Evolutionary conservation across 352 stramenopile species (phyloP), one percentile per base, ranked within the genome.

Genomic region (Phytophthora idaei): DNA sequence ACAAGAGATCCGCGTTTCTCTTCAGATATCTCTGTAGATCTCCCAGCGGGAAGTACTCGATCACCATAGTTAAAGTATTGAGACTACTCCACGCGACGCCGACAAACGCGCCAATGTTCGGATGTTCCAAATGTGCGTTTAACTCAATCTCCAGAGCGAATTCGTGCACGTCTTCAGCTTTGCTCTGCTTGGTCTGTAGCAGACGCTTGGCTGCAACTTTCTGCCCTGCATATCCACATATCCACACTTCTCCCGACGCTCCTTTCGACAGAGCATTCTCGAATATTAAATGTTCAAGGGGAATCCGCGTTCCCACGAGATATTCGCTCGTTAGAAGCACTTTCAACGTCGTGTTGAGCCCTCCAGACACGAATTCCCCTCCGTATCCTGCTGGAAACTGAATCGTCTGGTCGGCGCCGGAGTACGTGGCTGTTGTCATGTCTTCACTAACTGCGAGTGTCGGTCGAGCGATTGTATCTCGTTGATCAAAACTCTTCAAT

Each of bases 11-110:
- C 9, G 55, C 59, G 27, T 74, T 75, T 6, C 65, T 37, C 3
- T 57, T 44, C 21, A 79, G 37, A 41, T 63, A 77, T 4, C 3
- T 51, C 9, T 74, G 67, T 32, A 79, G 42, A 47, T 58, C 63
- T 1, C 64, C 72, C n/a, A 52, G 57, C 0, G 64, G 59, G 11
- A 72, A 50, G 50, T 61, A 80, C 25, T 83, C 74, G 25, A 85
- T 59, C 34, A 85, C 61, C 61, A 79, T 63, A 5, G 69, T 45
- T 5, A 85, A 34, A 28, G 79, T 74, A 25, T 71, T 61, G 36
- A 81, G 56, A 2, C 31, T 75, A 36, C 65, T 74, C 82, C 82
- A 90, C 5, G 82, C 82, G 2, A 90, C 76, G n/a, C 76, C 82
- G 21, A 90, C 54, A 49, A 88, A 82, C 0, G 58, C 56, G 9